A percentile compares a stretch with the other conserved stretches of the same genome.
These are phyloP conservation scores for Apophysomyces ossiformis DNA, from an alignment of 371 early-diverging fungal genomes.

Conservation along the genomic window DNA sequence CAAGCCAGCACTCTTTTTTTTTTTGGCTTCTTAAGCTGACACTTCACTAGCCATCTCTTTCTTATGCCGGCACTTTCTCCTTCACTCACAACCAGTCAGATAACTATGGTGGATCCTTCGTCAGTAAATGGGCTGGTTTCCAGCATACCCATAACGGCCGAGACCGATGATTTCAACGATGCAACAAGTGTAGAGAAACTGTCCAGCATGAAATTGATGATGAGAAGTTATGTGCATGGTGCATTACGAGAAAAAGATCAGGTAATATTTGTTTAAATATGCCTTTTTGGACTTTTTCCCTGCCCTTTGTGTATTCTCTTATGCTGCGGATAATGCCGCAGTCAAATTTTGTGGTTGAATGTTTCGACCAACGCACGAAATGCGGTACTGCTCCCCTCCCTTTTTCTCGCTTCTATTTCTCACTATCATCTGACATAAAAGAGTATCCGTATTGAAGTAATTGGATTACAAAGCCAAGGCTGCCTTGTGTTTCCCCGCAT, in stretches of 20 bases:
- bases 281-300: slow-evolving; percentile 16
- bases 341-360: background rate
- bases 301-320: slow-evolving; percentile 8
- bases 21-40: background rate
- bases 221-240: slow-evolving; percentile 45
- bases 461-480: slow-evolving; percentile 23
- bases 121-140: background rate
- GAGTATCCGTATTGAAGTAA: background rate
- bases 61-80: slow-evolving; percentile 1
- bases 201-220: slow-evolving; percentile 47
- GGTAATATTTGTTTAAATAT: slow-evolving; percentile 39
- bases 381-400: slow-evolving; percentile 1
- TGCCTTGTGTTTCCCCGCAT: slow-evolving; percentile 43
- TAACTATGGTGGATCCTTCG: background rate
- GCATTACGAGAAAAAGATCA: slow-evolving; percentile 51
- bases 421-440: slow-evolving; percentile 2
- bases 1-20: no score
- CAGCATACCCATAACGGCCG: slow-evolving; percentile 6
- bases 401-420: background rate
- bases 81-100: background rate
- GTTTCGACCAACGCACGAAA: background rate
- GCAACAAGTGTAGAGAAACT: slow-evolving; percentile 40
- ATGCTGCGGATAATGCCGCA: slow-evolving; percentile 7
- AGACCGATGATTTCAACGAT: slow-evolving; percentile 34
- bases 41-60: background rate